Base-by-base conservation (phyloP, 1,284 basidiomycete species). In the Cutaneotrichosporon spelunceum region DNA sequence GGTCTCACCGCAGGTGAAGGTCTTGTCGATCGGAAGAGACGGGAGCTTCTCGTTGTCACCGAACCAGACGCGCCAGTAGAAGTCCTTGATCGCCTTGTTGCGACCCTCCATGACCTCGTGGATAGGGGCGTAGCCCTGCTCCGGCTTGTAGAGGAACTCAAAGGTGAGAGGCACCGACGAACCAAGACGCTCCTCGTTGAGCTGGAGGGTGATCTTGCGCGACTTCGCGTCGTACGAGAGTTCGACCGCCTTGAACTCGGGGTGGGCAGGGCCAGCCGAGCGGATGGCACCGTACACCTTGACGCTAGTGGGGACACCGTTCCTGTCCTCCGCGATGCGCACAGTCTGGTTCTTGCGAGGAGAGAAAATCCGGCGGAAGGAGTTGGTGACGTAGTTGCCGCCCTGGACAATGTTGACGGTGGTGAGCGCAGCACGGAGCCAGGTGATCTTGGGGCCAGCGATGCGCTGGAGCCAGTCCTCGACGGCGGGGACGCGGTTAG, bases 31-130 rank as follows among this genome's bases (percentile, higher is more conserved):
- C 67, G 87, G 83, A 67, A 97, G 86, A 19, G 84, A 77, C 24
- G 91, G 91, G 39, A 94, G 83, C 4, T 78, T 78, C 68, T 88
- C 85, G 66, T 90, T 83, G 73, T 91, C 90, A 50, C 93, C 91
- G 75, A 93, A 94, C 94, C 94, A 97, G 36, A 97, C 81, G 74
- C 88, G 88, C 94, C 94, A 98, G 83, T 97, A 95, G 76, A 94
- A 94, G 70, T 88, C 85, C 82, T 98, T 98, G 83, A 99, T 96
- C 66, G 91, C 86, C 68, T 83, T 84, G 82, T 95, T 98, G 71
- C 95, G 89, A 66, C 86, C 90, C 16, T 86, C 83, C 27, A 87
- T 85, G 67, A 94, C 81, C 78, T 99, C 95, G 75, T 97, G 94
- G 70, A 99, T 93, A 33, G 95, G 93, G 5, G 91, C 90, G 69